These are phyloP conservation scores for Poterioochromonas sp. DNA, from an alignment of 352 stramenopile genomes.

Conservation along the genomic window DNA sequence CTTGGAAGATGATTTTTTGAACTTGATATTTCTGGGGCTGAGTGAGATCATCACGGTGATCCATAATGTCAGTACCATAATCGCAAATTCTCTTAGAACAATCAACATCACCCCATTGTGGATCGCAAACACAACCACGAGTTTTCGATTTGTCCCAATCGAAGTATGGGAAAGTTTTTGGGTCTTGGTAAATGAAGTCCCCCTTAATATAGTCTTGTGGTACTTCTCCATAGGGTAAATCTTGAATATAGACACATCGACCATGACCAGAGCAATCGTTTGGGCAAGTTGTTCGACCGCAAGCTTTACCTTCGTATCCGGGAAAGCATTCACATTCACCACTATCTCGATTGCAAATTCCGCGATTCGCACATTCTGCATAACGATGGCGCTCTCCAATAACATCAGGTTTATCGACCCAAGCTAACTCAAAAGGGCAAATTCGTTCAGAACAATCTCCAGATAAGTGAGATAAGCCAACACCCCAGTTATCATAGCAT, in stretches of 20 bases:
- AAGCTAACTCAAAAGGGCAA: slow-evolving; percentile 52
- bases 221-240: slow-evolving; percentile 52
- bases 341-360: slow-evolving; percentile 43
- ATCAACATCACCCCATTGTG: slow-evolving; percentile 68
- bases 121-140: slow-evolving; percentile 62
- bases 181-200: slow-evolving; percentile 12
- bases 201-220: slow-evolving; percentile 52
- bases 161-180: slow-evolving; percentile 39
- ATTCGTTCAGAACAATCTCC: slow-evolving; percentile 52
- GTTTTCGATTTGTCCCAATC: slow-evolving; percentile 41
- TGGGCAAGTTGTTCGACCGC: slow-evolving; percentile 48
- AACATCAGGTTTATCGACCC: slow-evolving; percentile 45
- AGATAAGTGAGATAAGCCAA: slow-evolving; percentile 21
- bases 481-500: slow-evolving; percentile 55
- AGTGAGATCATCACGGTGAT: slow-evolving; percentile 40
- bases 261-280: slow-evolving; percentile 54
- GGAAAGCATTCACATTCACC: slow-evolving; percentile 45
- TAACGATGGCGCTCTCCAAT: slow-evolving; percentile 49
- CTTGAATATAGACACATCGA: slow-evolving; percentile 54
- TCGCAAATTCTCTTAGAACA: slow-evolving; percentile 70
- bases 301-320: slow-evolving; percentile 55
- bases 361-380: slow-evolving; percentile 47
- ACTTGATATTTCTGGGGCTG: slow-evolving; percentile 44
- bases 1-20: slow-evolving; percentile 40
- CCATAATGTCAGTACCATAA: slow-evolving; percentile 64